phyloP scores from a whole-genome alignment of 768 basidiomycete genomes.

The Mrakia blollopis region DNA sequence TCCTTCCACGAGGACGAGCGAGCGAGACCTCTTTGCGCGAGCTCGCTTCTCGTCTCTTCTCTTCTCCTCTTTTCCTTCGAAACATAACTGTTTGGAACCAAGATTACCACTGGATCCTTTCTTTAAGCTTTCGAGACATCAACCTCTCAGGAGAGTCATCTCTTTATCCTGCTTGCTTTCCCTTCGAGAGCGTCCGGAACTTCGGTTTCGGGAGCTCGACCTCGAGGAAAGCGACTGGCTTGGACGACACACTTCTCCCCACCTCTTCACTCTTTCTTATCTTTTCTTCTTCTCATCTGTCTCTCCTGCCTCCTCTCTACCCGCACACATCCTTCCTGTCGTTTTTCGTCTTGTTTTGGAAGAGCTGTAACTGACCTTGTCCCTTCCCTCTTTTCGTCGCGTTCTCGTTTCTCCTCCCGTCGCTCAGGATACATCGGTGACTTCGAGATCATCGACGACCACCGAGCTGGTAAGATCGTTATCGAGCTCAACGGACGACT shows the following conservation, averaged over 20 bases:
- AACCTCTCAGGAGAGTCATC: constrained; percentile 28
- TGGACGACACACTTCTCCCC: constrained; percentile 21
- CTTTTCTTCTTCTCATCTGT: constrained; percentile 20
- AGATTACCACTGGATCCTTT: constrained; percentile 43
- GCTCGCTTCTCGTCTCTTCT: constrained; percentile 21
- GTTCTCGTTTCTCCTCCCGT: neutral
- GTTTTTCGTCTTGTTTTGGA: neutral
- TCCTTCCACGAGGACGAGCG: neutral
- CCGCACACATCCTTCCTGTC: neutral
- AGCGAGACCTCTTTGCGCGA: neutral
- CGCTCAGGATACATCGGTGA: constrained; percentile 88
- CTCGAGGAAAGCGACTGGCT: constrained; percentile 25
- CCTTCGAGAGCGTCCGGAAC: neutral
- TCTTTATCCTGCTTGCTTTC: constrained; percentile 22
- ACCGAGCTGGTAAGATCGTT: constrained; percentile 96
- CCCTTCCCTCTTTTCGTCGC: constrained; percentile 13
- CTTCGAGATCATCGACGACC: constrained; percentile 92
- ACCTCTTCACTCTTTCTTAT: constrained; percentile 17
- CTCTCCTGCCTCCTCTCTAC: constrained; percentile 34
- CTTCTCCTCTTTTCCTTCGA: constrained; percentile 20
- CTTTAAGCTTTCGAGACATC: constrained; percentile 47
- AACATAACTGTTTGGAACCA: constrained; percentile 45
- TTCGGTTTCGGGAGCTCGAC: neutral
- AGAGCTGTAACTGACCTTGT: constrained; percentile 5
- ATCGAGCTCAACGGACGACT: constrained; percentile 96